These are phyloP conservation scores for Phytophthora pseudosyringae DNA, from an alignment of 352 stramenopile species.

Conservation along the genomic window DNA sequence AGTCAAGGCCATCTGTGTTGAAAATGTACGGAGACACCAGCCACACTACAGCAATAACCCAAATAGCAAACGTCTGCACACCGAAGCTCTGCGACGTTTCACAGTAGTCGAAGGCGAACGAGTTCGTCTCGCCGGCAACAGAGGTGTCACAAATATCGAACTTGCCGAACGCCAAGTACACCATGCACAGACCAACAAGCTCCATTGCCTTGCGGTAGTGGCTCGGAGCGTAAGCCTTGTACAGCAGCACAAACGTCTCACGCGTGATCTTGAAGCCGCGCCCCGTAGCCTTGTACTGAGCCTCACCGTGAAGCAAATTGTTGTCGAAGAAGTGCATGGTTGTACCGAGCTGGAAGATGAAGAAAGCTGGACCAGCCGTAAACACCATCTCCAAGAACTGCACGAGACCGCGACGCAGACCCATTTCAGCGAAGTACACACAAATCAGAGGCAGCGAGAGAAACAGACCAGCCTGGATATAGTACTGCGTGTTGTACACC, in stretches of 20 bases:
- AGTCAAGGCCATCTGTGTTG: slow-evolving; percentile 87
- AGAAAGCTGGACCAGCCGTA: slow-evolving; percentile 74
- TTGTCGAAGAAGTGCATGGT: slow-evolving; percentile 91
- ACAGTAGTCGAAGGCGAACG: slow-evolving; percentile 68
- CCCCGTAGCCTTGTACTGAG: slow-evolving; percentile 83
- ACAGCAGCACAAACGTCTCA: slow-evolving; percentile 83
- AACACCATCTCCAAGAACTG: slow-evolving; percentile 85
- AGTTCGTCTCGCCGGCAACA: slow-evolving; percentile 48
- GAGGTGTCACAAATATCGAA: slow-evolving; percentile 67
- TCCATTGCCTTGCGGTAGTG: slow-evolving; percentile 87
- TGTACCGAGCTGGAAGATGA: slow-evolving; percentile 84
- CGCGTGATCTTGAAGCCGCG: slow-evolving; percentile 87
- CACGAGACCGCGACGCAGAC: slow-evolving; percentile 66
- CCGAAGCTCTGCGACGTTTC: slow-evolving; percentile 78
- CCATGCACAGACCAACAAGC: slow-evolving; percentile 71
- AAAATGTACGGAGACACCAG: slow-evolving; percentile 83
- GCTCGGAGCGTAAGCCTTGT: slow-evolving; percentile 76
- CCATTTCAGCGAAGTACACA: slow-evolving; percentile 86
- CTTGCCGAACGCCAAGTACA: slow-evolving; percentile 77
- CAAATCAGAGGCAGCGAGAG: slow-evolving; percentile 79
- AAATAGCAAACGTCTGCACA: slow-evolving; percentile 85
- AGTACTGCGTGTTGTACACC: slow-evolving; percentile 87
- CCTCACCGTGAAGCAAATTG: slow-evolving; percentile 80
- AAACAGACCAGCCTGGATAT: slow-evolving; percentile 84
- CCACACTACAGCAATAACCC: slow-evolving; percentile 78